Evolutionary conservation across 2,329 filamentous ascomycete genomes (phyloP).

Genomic region (Xylariomycetidae sp.): DNA sequence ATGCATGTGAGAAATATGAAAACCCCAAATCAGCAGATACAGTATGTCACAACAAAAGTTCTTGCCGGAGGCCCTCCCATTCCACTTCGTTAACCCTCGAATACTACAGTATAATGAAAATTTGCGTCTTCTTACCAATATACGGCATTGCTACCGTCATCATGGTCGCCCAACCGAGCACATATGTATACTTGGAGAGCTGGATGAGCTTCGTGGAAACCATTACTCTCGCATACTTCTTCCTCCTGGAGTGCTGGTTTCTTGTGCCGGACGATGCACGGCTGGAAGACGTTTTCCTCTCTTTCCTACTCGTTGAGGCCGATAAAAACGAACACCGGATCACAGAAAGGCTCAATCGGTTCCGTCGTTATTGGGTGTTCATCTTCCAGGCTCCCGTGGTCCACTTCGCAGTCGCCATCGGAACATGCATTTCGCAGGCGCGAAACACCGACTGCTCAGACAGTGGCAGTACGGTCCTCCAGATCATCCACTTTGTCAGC

Average conservation of each 20-base stretch:
- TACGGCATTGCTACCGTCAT: background rate
- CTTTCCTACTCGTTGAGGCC: background rate
- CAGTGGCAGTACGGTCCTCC: background rate
- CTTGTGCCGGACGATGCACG: background rate
- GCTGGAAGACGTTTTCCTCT: background rate
- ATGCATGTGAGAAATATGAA: background rate
- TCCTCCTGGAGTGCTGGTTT: background rate
- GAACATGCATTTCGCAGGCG: background rate
- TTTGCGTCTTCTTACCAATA: background rate
- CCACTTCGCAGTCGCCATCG: background rate
- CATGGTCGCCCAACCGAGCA: background rate
- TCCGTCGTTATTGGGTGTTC: background rate
- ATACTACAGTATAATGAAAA: background rate
- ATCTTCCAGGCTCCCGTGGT: background rate
- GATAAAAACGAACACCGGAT: too few species aligned
- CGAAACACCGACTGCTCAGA: background rate
- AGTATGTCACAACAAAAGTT: background rate
- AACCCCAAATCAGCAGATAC: background rate
- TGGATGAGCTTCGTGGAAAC: background rate
- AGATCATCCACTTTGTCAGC: background rate
- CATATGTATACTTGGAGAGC: background rate
- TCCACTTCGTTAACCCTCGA: too few species aligned
- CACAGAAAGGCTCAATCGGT: background rate
- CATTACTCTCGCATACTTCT: background rate
- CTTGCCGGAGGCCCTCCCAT: too few species aligned